Percentiles rank a stretch among this genome's conserved stretches.
Conservation (phyloP, 345 rosid species). For the Hypericum perforatum region DNA sequence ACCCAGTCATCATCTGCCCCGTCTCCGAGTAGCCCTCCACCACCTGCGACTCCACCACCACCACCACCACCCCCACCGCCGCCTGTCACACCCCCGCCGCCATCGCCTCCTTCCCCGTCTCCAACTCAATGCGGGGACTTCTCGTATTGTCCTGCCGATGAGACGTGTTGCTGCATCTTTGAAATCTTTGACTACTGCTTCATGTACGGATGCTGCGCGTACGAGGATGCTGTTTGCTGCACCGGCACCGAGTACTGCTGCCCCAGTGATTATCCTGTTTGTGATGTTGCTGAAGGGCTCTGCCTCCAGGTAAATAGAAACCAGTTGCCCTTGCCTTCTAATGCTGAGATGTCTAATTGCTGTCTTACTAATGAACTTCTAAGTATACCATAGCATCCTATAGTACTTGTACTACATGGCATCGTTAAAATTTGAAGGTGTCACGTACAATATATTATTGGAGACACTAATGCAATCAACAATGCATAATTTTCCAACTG, state of each 20-base stretch:
- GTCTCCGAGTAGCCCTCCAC: slow-evolving; percentile 36
- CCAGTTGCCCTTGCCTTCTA: no score
- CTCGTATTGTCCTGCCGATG: slow-evolving; percentile 40
- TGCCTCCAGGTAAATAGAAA: slow-evolving; percentile 44
- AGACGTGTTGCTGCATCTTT: slow-evolving; percentile 59
- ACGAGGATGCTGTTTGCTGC: slow-evolving; percentile 60
- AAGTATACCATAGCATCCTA: no score
- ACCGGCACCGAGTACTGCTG: slow-evolving; percentile 44
- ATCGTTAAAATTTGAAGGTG: no score
- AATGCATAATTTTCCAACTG: no score
- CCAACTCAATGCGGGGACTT: slow-evolving; percentile 56
- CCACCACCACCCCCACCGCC: slow-evolving; percentile 24
- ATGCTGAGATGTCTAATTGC: no score
- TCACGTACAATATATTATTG: no score
- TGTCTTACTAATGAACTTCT: no score
- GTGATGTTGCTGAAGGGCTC: slow-evolving; percentile 49
- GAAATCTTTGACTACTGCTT: slow-evolving; percentile 38
- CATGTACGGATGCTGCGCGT: slow-evolving; percentile 52
- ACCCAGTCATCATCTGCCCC: slow-evolving; percentile 47
- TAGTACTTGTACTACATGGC: no score
- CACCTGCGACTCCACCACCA: slow-evolving; percentile 27
- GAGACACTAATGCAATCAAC: no score
- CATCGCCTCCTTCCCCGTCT: slow-evolving; percentile 42
- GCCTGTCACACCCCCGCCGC: slow-evolving; percentile 18
- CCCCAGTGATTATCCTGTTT: slow-evolving; percentile 61